Conservation (phyloP, 164 flowering plant genomes). For the Vitis amurensis region DNA sequence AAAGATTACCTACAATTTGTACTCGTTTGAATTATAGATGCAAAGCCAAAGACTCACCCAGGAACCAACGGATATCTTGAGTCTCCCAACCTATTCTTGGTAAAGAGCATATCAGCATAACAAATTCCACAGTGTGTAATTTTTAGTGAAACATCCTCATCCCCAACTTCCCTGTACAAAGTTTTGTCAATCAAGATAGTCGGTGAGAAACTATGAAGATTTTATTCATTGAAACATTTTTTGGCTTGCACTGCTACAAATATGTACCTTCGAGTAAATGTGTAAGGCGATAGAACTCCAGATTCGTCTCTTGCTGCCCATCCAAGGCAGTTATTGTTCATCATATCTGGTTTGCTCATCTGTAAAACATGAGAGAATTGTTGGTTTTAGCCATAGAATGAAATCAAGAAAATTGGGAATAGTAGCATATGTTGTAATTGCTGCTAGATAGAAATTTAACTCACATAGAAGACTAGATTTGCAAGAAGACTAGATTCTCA, state of each 20-base stretch:
- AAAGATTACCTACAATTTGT: no score
- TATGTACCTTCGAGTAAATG: constrained; percentile 20
- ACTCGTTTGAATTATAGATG: no score
- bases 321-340: constrained; percentile 25
- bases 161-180: constrained; percentile 19
- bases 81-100: constrained; percentile 12
- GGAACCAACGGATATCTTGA: constrained; percentile 28
- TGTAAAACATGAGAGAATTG: no score
- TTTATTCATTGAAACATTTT: no score
- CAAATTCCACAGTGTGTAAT: constrained; percentile 28
- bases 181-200: not conserved
- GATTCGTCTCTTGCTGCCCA: constrained; percentile 28
- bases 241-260: not conserved
- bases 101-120: constrained; percentile 26
- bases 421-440: no score
- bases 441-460: no score
- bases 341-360: no score
- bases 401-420: no score
- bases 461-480: no score
- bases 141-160: constrained; percentile 21
- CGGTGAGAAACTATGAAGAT: no score
- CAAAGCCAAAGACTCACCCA: constrained; percentile 12
- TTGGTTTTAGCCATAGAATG: no score
- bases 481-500: no score
- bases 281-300: constrained; percentile 25